phyloP scores from a whole-genome alignment of 441 rosid species.

The Euphorbia celastroides region DNA sequence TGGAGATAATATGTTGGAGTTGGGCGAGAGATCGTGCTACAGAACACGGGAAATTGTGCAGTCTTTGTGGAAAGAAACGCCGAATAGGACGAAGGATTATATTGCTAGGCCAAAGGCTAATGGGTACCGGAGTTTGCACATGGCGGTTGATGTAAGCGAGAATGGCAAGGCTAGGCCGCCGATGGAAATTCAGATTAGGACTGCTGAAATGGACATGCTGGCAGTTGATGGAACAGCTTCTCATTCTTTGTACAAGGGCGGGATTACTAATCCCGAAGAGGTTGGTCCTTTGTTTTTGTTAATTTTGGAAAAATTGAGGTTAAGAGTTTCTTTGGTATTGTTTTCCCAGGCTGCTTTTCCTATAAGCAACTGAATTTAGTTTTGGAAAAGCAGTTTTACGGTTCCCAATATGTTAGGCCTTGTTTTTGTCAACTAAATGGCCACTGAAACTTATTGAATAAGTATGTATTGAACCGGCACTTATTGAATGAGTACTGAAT shows the following conservation, averaged over 20 bases:
- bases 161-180: slow-evolving; percentile 52
- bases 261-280: slow-evolving; percentile 90
- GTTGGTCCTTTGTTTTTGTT: slow-evolving; percentile 29
- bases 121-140: slow-evolving; percentile 86
- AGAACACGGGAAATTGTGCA: slow-evolving; percentile 55
- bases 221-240: slow-evolving; percentile 90
- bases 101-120: slow-evolving; percentile 74
- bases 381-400: no score
- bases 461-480: no score
- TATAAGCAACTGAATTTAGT: no score
- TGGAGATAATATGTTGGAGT: slow-evolving; percentile 26
- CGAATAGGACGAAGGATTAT: slow-evolving; percentile 80
- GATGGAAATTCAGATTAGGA: slow-evolving; percentile 93
- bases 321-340: no score
- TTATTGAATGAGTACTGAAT: slow-evolving; percentile 13
- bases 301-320: no score
- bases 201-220: slow-evolving; percentile 71
- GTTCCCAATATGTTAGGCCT: no score
- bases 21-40: slow-evolving; percentile 70
- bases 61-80: slow-evolving; percentile 80
- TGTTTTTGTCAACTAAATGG: no score
- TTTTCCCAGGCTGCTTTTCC: no score
- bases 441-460: no score
- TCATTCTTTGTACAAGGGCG: slow-evolving; percentile 83
- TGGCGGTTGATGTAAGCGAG: slow-evolving; percentile 91